phyloP scores from a whole-genome alignment of 768 basidiomycete genomes.

The Rhizopogon vulgaris region DNA sequence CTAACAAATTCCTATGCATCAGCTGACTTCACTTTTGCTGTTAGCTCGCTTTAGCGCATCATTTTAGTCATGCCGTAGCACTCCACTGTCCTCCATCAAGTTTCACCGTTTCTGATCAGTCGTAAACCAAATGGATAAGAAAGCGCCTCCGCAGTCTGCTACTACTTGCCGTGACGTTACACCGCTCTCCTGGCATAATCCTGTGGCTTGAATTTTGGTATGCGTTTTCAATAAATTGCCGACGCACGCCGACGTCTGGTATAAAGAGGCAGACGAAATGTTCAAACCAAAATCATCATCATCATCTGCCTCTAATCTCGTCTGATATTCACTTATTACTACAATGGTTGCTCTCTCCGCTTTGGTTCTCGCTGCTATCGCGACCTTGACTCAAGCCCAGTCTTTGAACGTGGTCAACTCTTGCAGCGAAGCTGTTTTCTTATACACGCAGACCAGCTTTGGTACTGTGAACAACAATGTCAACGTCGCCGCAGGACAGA shows the following conservation, averaged over 20 bases:
- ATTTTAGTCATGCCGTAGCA: neutral
- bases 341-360: slow-evolving; percentile 17
- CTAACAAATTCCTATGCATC: neutral
- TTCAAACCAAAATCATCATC: neutral
- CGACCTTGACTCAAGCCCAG: slow-evolving; percentile 16
- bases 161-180: neutral
- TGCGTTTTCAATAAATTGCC: neutral
- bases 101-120: neutral
- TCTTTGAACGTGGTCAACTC: slow-evolving; percentile 24
- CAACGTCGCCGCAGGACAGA: slow-evolving; percentile 16
- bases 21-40: neutral
- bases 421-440: slow-evolving; percentile 21
- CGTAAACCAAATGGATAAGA: neutral
- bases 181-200: neutral
- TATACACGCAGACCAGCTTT: slow-evolving; percentile 24
- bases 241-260: neutral
- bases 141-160: neutral
- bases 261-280: neutral
- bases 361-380: slow-evolving; percentile 15
- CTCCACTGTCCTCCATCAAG: neutral
- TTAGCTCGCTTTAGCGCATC: neutral
- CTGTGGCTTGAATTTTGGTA: neutral
- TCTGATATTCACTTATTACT: neutral
- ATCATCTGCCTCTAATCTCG: neutral
- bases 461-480: slow-evolving; percentile 23